Base-by-base conservation (phyloP, 805 yeast species). In the Ogataea nonfermentans region DNA sequence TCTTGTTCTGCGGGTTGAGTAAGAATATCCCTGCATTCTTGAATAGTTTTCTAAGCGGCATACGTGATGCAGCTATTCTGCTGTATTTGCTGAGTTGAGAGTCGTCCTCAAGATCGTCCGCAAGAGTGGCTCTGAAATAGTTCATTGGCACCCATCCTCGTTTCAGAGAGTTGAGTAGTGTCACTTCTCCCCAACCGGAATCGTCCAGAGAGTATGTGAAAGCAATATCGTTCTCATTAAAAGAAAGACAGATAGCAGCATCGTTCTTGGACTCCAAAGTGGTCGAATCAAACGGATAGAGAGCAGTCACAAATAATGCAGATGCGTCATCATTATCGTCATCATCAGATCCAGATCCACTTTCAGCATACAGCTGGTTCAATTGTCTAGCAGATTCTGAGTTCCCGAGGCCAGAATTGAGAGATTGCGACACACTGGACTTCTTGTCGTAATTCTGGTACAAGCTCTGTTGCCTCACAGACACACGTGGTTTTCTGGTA, bases 111-210 rank as follows among this genome's bases (percentile, higher is more conserved):
- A 43, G 22, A 29, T 43, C 53, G 30, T 52, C 52, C 11, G 43
- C 23, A 17, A 65, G 41, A 5, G 68, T 60, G 10, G 66, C 70
- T 4, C 79, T 64, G 53, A 84, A 85, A 62, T 82, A 85, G 55
- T 84, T 85, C 73, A 85, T 80, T 3, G 95, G 95, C 12, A 84
- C 86, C 95, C 95, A 85, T 12, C 95, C 95, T 46, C 88, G 65
- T 51, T 73, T 71, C 36, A 80, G 65, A 10, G 79, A 68, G 40
- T 77, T 79, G 7, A 84, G 62, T 26, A 84, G 55, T 0, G 90
- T 84, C 2, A 84, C 93, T 58, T 85, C 95, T 44, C 90, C 91
- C 95, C 95, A 85, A 0, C 93, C 95, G 14, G 88, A 79, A 39
- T 81, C 81, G 57, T 84, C 93, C 15, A 84, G 76, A 6, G 84